These are phyloP conservation scores for Helenozyma rhizophorensis DNA, from an alignment of 805 yeast genomes.

Conservation along the genomic window DNA sequence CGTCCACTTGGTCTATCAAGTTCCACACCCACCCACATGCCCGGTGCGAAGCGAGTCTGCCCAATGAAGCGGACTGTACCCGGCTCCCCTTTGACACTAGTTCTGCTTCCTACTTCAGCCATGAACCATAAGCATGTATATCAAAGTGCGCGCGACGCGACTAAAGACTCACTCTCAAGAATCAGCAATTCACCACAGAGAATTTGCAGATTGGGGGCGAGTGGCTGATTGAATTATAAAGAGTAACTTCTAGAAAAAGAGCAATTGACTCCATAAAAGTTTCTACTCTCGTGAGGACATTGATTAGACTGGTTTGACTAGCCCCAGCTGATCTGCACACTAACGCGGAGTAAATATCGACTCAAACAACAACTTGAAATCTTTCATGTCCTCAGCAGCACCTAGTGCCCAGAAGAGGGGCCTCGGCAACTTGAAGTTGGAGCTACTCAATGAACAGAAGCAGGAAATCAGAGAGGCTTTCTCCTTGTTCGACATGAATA, in stretches of 20 bases:
- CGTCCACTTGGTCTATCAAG: constrained; percentile 39
- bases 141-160: too few species aligned
- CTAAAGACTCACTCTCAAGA: too few species aligned
- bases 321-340: not conserved
- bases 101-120: too few species aligned
- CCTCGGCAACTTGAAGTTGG: constrained; percentile 49
- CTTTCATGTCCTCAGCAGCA: constrained; percentile 3
- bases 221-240: too few species aligned
- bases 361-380: constrained; percentile 9
- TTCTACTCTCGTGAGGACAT: too few species aligned
- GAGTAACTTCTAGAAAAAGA: too few species aligned
- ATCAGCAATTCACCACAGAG: too few species aligned
- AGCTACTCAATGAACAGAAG: constrained; percentile 78
- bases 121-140: too few species aligned
- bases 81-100: constrained; percentile 26
- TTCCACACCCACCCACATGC: constrained; percentile 51
- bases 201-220: too few species aligned
- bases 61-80: constrained; percentile 54
- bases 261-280: too few species aligned
- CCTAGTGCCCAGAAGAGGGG: constrained; percentile 16
- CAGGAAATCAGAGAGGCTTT: constrained; percentile 93
- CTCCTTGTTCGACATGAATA: constrained; percentile 84
- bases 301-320: too few species aligned
- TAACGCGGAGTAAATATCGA: not conserved
- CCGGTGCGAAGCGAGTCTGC: constrained; percentile 52